Evolutionary conservation across 1,284 basidiomycete genomes (phyloP).

Genomic region (Cryptococcus deneoformans): DNA sequence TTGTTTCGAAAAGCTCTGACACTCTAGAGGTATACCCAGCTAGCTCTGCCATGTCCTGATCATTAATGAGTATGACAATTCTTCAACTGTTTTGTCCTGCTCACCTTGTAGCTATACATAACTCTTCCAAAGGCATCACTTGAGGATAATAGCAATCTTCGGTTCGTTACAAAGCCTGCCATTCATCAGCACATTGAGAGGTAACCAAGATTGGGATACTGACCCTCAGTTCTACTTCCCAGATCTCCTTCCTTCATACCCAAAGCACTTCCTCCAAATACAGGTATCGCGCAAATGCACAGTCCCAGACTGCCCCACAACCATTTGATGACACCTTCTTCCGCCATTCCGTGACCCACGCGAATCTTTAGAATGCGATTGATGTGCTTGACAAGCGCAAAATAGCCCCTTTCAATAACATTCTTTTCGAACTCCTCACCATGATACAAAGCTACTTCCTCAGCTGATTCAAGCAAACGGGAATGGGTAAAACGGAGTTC

Average conservation of each 20-base stretch:
- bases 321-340: slow-evolving; percentile 98
- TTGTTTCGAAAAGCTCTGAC: slow-evolving; percentile 82
- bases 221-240: slow-evolving; percentile 81
- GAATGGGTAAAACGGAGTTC: slow-evolving; percentile 88
- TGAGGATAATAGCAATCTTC: slow-evolving; percentile 72
- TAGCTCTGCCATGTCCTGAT: slow-evolving; percentile 78
- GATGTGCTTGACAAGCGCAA: slow-evolving; percentile 82
- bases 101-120: slow-evolving; percentile 90
- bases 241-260: slow-evolving; percentile 62
- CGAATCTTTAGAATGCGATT: slow-evolving; percentile 74
- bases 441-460: slow-evolving; percentile 91
- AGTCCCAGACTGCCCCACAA: slow-evolving; percentile 94
- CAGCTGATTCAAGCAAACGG: slow-evolving; percentile 86
- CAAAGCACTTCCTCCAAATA: slow-evolving; percentile 86
- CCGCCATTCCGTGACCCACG: slow-evolving; percentile 87
- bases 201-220: slow-evolving; percentile 5
- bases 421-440: slow-evolving; percentile 92
- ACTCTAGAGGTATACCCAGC: slow-evolving; percentile 95
- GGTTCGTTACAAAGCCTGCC: slow-evolving; percentile 87
- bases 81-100: neutral
- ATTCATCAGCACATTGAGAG: neutral
- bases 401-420: slow-evolving; percentile 87
- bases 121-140: slow-evolving; percentile 60
- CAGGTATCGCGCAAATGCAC: slow-evolving; percentile 88
- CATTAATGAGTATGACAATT: neutral